phyloP scores from a whole-genome alignment of 106 monocot species.

The Gastrodia elata region DNA sequence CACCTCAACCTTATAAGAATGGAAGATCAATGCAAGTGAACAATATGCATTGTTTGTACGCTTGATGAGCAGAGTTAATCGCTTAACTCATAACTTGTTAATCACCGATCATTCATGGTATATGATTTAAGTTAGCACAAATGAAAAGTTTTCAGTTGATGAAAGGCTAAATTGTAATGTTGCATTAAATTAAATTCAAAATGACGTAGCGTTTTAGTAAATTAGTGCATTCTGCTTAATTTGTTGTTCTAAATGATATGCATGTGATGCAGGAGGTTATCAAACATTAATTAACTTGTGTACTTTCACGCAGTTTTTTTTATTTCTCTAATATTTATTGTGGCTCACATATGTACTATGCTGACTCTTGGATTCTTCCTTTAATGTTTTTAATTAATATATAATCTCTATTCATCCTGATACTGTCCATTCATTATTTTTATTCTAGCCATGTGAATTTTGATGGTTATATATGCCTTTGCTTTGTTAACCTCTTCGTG shows the following conservation, averaged over 20 bases:
- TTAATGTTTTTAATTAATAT: not conserved
- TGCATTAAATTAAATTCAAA: not conserved
- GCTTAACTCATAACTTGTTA: too few species aligned
- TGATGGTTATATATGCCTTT: not conserved
- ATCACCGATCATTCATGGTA: too few species aligned
- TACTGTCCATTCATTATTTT: not conserved
- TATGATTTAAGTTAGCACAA: too few species aligned
- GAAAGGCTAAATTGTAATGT: too few species aligned
- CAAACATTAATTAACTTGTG: not conserved
- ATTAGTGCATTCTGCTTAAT: not conserved
- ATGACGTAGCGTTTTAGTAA: not conserved
- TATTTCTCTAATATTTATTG: not conserved
- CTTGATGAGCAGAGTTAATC: too few species aligned
- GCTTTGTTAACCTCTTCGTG: not conserved
- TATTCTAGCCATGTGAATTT: not conserved
- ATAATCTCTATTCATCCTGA: not conserved
- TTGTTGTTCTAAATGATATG: not conserved
- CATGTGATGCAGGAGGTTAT: not conserved
- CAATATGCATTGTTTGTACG: too few species aligned
- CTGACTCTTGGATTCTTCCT: not conserved
- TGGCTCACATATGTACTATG: not conserved
- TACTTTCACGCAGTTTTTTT: not conserved
- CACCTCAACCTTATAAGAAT: too few species aligned
- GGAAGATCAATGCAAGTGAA: too few species aligned
- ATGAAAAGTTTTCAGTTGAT: too few species aligned